Base-by-base conservation (phyloP, 202 grass and related monocot genomes). In the Schoenoplectus tabernaemontani region DNA sequence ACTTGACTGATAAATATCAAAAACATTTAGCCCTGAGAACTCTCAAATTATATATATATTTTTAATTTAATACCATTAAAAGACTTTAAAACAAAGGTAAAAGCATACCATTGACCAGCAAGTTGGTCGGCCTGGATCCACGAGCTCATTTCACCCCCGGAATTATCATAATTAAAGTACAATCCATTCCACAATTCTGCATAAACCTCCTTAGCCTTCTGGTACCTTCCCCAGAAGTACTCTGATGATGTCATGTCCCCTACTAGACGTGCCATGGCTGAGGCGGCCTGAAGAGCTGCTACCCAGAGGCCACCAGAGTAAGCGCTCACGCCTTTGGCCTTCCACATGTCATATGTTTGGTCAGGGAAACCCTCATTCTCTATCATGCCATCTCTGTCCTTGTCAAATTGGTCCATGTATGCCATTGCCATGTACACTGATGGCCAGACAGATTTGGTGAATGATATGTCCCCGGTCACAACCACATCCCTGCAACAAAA, bases 341-440 rank as follows among this genome's bases (percentile, higher is more conserved):
- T 72, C 93, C 93, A 97, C 12, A 93, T 24, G 67, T 93, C 89
- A 22, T 91, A 97, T 0, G 93, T 97, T 78, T 97, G 93, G 64
- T 93, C 93, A 0, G 87, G 85, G 26, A 86, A 10, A 11, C 89
- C 89, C 16, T 93, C 89, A 59, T 97, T 97, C 88, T 97, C 93
- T 28, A 97, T 59, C 94, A 97, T 97, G 1, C 91, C 89, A 62
- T 97, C 94, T 19, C 68, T 10, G 48, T 97, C 94, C 1, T 42
- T 67, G 65, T 97, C 91, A 26, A 93, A 97, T 86, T 93, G 94
- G 64, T 93, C 72, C 94, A 97, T 92, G 85, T 92, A 97, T 22
- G 91, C 91, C 94, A 97, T 93, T 13, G 89, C 94, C 19, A 90
- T 0, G 64, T 92, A 93, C 53, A 93, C 94, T 1, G 94, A 92